Evolutionary conservation across 1,284 basidiomycete genomes (phyloP), one percentile per base, ranked within the genome.

Genomic region (Erythrobasidium hasegawianum): DNA sequence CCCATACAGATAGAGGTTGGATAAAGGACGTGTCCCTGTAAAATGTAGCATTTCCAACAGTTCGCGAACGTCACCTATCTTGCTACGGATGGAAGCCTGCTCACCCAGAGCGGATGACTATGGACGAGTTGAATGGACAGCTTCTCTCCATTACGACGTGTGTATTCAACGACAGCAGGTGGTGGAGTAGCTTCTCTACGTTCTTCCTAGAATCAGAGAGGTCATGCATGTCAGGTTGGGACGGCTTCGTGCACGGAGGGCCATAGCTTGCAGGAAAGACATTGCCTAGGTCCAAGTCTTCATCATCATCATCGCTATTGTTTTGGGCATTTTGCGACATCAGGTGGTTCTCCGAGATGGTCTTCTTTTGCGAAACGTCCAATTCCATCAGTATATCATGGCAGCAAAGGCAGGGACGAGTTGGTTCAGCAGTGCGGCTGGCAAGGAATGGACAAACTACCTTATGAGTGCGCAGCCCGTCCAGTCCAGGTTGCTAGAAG

Each of bases 241-340:
- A n/a, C n/a, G n/a, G n/a, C n/a, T n/a, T n/a, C n/a, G n/a, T n/a
- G n/a, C n/a, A n/a, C n/a, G n/a, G n/a, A n/a, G n/a, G n/a, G n/a
- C n/a, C n/a, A n/a, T n/a, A n/a, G 72, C 77, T 57, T 57, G 78
- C 78, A 1, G 77, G 76, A 61, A 80, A 75, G 20, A 80, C 72
- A 59, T 76, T 76, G 41, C 76, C 77, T 8, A 80, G 73, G 2
- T 75, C 76, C 24, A 78, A 61, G 13, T 73, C 77, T 2, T 73
- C 73, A 0, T 75, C 76, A n/a, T n/a, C n/a, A 22, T 78, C 77
- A 27, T 74, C 73, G 33, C 33, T 33, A 33, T 5, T 5, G 39
- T 68, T 50, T 22, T 29, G 14, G 40, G 40, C 62, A 65, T 57
- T 11, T 33, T 33, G 33, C 33, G 33, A 1, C 22, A 24, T 9